These are phyloP conservation scores for Boletellus deceptivus DNA, from an alignment of 1,284 basidiomycete species.

Conservation along the genomic window DNA sequence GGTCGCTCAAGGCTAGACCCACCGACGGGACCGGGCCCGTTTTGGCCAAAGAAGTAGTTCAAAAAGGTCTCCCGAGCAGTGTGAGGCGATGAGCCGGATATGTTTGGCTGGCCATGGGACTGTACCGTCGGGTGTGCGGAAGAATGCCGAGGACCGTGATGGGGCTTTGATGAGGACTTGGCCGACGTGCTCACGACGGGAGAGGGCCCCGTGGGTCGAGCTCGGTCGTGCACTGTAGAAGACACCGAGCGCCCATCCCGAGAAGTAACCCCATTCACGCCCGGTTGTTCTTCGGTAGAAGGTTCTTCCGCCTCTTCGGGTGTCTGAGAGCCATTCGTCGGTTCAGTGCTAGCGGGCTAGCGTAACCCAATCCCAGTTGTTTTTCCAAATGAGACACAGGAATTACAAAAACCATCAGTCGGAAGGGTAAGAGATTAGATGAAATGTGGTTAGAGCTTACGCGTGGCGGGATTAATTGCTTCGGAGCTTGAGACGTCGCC, in stretches of 20 bases:
- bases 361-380: slow-evolving; percentile 2
- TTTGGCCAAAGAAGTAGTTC: slow-evolving; percentile 94
- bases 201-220: slow-evolving; percentile 40
- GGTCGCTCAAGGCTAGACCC: slow-evolving; percentile 46
- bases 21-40: slow-evolving; percentile 63
- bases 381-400: slow-evolving; percentile 8
- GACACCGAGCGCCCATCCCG: slow-evolving; percentile 76
- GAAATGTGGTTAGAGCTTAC: slow-evolving; percentile 41
- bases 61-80: slow-evolving; percentile 86
- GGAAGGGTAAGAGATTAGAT: slow-evolving; percentile 5
- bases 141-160: slow-evolving; percentile 36
- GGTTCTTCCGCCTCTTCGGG: slow-evolving; percentile 59
- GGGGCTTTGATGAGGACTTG: slow-evolving; percentile 38
- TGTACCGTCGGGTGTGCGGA: slow-evolving; percentile 25
- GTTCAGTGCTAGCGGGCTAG: slow-evolving; percentile 58
- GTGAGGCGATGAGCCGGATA: slow-evolving; percentile 42
- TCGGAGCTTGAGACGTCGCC: slow-evolving; percentile 42
- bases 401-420: slow-evolving; percentile 5
- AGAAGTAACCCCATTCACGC: slow-evolving; percentile 51
- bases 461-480: slow-evolving; percentile 43
- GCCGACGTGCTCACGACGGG: slow-evolving; percentile 26
- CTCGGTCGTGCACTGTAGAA: slow-evolving; percentile 75
- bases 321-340: slow-evolving; percentile 49
- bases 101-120: slow-evolving; percentile 32
- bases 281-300: slow-evolving; percentile 49